Evolutionary conservation across 2,329 filamentous ascomycete genomes (phyloP).

Genomic region (Fusarium nurragi): DNA sequence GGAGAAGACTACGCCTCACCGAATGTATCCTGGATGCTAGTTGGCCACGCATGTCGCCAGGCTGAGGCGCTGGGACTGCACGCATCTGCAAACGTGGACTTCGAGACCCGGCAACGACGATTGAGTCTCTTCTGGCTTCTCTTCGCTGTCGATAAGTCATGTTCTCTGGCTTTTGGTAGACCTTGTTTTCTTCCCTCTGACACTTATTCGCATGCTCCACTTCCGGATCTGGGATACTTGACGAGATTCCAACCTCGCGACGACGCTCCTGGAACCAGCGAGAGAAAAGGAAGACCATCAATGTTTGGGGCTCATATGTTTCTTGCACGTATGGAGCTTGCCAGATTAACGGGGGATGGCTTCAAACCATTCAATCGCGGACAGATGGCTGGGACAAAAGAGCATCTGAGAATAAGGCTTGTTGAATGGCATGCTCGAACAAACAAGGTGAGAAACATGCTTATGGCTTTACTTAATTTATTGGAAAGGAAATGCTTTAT

Average conservation of each 20-base stretch:
- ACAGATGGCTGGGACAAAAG: too few species aligned
- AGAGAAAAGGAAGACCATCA: accelerated
- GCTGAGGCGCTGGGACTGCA: conserved; percentile 4
- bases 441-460: neutral
- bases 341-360: neutral
- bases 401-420: neutral
- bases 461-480: neutral
- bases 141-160: conserved; percentile 15
- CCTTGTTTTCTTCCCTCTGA: neutral
- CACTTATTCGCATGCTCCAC: neutral
- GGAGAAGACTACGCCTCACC: conserved; percentile 18
- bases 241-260: neutral
- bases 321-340: neutral
- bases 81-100: neutral
- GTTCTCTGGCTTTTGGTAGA: conserved; percentile 9
- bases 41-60: conserved; percentile 18
- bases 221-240: neutral
- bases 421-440: neutral
- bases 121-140: conserved; percentile 16
- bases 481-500: too few species aligned
- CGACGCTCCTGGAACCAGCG: neutral
- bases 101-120: neutral
- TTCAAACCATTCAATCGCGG: neutral
- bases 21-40: conserved; percentile 15
- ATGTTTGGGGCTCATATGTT: neutral